Evolutionary conservation across 176 grass and related monocot genomes (phyloP).

Genomic region (Oryza brachyantha): DNA sequence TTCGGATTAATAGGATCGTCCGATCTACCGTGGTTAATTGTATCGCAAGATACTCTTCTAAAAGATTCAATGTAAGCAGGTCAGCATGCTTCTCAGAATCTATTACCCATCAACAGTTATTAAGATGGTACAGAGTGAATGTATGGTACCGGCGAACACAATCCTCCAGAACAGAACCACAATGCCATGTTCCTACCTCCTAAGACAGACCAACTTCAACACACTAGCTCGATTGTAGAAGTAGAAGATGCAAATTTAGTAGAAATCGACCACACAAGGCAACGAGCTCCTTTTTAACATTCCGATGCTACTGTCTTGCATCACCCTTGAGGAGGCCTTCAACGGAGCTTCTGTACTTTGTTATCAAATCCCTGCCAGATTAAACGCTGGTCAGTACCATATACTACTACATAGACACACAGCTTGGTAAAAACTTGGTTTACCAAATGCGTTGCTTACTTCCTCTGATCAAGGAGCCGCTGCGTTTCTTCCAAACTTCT

Average conservation of each 20-base stretch:
- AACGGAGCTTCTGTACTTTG: slow-evolving; percentile 41
- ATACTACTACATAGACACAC: background rate
- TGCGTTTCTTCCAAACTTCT: slow-evolving; percentile 43
- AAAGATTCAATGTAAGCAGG: no score
- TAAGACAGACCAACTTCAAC: no score
- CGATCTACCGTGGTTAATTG: no score
- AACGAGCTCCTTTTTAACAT: background rate
- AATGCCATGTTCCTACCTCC: background rate
- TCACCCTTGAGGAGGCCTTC: slow-evolving; percentile 38
- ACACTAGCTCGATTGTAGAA: no score
- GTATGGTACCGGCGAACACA: background rate
- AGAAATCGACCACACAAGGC: background rate
- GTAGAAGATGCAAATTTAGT: background rate
- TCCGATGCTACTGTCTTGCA: background rate
- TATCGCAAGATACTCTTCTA: no score
- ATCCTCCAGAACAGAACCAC: background rate
- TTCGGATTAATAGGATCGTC: no score
- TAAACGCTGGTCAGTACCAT: background rate
- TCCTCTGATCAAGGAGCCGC: slow-evolving; percentile 46
- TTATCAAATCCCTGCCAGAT: slow-evolving; percentile 37
- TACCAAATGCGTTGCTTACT: slow-evolving; percentile 22
- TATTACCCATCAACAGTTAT: no score
- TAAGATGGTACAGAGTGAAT: background rate
- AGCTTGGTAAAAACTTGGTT: background rate
- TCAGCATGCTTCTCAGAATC: background rate